Evolutionary conservation across 2,329 filamentous ascomycete genomes (phyloP).

Genomic region (Aspergillus candidus): DNA sequence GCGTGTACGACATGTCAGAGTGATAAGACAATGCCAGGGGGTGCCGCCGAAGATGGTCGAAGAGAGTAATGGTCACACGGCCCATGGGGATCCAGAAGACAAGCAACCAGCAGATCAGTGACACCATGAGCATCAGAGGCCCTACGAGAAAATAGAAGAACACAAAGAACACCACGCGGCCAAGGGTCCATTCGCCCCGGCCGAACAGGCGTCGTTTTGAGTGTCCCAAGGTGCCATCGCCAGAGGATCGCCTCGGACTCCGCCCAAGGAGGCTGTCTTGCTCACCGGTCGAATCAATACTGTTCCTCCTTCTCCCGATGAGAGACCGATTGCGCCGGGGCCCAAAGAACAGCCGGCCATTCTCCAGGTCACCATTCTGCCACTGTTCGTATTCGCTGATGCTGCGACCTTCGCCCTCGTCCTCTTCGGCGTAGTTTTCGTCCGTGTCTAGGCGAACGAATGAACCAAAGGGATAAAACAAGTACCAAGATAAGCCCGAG

Average conservation of each 20-base stretch:
- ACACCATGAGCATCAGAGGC: slow-evolving; percentile 78
- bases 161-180: slow-evolving; percentile 89
- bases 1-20: slow-evolving; percentile 70
- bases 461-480: slow-evolving; percentile 95
- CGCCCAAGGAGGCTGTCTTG: slow-evolving; percentile 81
- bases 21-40: slow-evolving; percentile 91
- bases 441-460: slow-evolving; percentile 92
- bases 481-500: slow-evolving; percentile 74
- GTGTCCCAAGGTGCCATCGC: slow-evolving; percentile 38
- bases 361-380: slow-evolving; percentile 95
- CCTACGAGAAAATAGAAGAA: slow-evolving; percentile 94
- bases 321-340: slow-evolving; percentile 70
- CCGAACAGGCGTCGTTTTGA: slow-evolving; percentile 86
- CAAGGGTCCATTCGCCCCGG: slow-evolving; percentile 90
- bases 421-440: slow-evolving; percentile 88
- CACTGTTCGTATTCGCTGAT: slow-evolving; percentile 99
- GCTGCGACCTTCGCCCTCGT: slow-evolving; percentile 89
- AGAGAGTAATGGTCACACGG: slow-evolving; percentile 81
- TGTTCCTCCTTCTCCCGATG: slow-evolving; percentile 77
- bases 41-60: slow-evolving; percentile 86
- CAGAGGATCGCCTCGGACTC: slow-evolving; percentile 47
- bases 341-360: slow-evolving; percentile 92
- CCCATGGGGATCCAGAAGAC: slow-evolving; percentile 99
- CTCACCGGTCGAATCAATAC: slow-evolving; percentile 82
- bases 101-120: slow-evolving; percentile 85